Evolutionary conservation across 225 moss, liverwort and hornwort genomes (phyloP).

Genomic region (Straminergon stramineum): DNA sequence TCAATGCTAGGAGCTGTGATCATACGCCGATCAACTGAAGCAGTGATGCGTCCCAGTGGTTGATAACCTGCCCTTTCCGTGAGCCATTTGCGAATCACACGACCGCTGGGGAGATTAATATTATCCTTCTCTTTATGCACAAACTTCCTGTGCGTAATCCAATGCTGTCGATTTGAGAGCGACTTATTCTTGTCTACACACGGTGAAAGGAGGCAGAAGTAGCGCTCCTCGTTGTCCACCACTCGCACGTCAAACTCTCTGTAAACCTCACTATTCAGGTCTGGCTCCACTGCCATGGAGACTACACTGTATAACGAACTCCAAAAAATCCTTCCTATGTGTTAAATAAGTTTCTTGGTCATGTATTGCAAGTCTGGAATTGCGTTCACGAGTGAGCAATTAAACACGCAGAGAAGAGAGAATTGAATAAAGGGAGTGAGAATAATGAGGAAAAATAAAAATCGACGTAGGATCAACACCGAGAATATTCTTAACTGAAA

Average conservation of each 20-base stretch:
- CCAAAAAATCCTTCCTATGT: not conserved
- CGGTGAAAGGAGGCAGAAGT: slow-evolving; percentile 55
- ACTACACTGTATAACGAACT: not conserved
- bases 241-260: slow-evolving; percentile 55
- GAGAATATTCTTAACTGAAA: slow-evolving; percentile 11
- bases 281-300: slow-evolving; percentile 63
- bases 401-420: not conserved
- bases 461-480: not conserved
- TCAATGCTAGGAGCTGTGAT: slow-evolving; percentile 33
- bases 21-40: slow-evolving; percentile 44
- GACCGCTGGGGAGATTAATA: slow-evolving; percentile 54
- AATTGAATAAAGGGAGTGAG: not conserved
- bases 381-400: not conserved
- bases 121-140: slow-evolving; percentile 62
- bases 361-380: not conserved
- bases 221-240: slow-evolving; percentile 65
- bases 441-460: not conserved
- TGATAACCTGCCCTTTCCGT: slow-evolving; percentile 51
- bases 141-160: slow-evolving; percentile 63
- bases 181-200: slow-evolving; percentile 60
- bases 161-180: slow-evolving; percentile 61
- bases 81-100: slow-evolving; percentile 65
- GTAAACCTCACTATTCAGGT: slow-evolving; percentile 51
- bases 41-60: slow-evolving; percentile 37
- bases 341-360: not conserved